A percentile compares a stretch with the other conserved stretches of the same genome.
These are phyloP conservation scores for Patellifolia procumbens DNA, from an alignment of 179 eudicot species.

Conservation along the genomic window DNA sequence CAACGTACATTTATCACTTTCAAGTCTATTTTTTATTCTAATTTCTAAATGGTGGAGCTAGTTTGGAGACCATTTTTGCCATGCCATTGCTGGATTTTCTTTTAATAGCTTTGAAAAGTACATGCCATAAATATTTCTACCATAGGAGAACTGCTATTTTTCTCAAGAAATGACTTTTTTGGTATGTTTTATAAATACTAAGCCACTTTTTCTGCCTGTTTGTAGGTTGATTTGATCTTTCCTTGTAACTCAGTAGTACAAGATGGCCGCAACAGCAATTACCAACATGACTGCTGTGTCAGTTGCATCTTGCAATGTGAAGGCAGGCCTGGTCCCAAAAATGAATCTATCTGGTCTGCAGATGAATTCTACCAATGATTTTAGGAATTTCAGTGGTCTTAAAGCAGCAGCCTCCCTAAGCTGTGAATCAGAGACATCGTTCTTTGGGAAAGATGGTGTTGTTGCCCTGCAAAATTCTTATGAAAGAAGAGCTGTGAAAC, in stretches of 20 bases:
- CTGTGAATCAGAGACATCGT: slow-evolving; percentile 32
- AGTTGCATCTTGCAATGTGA: slow-evolving; percentile 29
- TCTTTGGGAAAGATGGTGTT: slow-evolving; percentile 26
- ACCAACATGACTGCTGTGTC: slow-evolving; percentile 31
- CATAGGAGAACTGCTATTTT: too few relatives aligned
- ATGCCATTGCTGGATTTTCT: too few relatives aligned
- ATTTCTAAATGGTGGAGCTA: too few relatives aligned
- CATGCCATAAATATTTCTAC: too few relatives aligned
- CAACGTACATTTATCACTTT: too few relatives aligned
- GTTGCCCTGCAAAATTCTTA: slow-evolving; percentile 29
- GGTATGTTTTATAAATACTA: background rate
- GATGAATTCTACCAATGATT: slow-evolving; percentile 29
- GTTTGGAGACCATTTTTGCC: too few relatives aligned
- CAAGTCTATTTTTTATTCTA: too few relatives aligned
- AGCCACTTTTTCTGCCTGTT: slow-evolving; percentile 11
- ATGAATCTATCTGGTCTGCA: slow-evolving; percentile 28
- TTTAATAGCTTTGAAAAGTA: too few relatives aligned
- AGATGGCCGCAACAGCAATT: slow-evolving; percentile 36
- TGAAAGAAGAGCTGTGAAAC: slow-evolving; percentile 26
- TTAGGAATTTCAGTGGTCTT: slow-evolving; percentile 36
- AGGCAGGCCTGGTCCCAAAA: slow-evolving; percentile 25
- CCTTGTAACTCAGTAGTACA: slow-evolving; percentile 6
- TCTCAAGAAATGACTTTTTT: background rate
- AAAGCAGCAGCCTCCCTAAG: slow-evolving; percentile 32
- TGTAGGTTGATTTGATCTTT: slow-evolving; percentile 21